Conservation (phyloP, 305 asterid genomes). For the Andrographis paniculata region DNA sequence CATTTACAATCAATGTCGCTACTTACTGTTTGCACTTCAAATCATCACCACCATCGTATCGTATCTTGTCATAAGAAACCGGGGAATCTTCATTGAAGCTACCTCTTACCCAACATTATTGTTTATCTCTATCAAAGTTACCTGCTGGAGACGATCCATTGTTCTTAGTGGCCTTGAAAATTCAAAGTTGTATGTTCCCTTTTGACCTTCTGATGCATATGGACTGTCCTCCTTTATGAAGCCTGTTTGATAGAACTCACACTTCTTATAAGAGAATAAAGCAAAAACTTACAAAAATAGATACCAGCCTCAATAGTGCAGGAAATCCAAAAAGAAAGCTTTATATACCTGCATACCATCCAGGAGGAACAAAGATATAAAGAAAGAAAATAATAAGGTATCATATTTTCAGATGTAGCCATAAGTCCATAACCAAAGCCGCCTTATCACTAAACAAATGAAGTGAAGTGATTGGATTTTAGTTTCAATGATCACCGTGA, state of each 20-base stretch:
- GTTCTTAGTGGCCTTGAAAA: constrained; percentile 59
- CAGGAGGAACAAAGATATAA: neutral
- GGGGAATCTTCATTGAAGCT: too few relatives aligned
- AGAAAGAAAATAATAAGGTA: neutral
- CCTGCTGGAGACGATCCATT: constrained; percentile 55
- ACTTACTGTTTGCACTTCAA: too few relatives aligned
- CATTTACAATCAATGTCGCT: too few relatives aligned
- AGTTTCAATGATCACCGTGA: neutral
- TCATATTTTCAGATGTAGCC: too few relatives aligned
- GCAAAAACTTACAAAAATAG: neutral
- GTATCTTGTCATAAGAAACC: too few relatives aligned
- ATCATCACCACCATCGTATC: too few relatives aligned
- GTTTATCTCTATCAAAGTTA: constrained; percentile 6
- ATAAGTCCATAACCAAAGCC: too few relatives aligned
- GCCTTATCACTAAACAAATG: neutral
- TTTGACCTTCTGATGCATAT: constrained; percentile 31
- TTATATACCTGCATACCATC: too few relatives aligned
- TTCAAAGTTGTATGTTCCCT: constrained; percentile 47
- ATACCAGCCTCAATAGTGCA: neutral
- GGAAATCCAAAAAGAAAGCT: neutral
- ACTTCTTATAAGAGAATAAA: constrained; percentile 10
- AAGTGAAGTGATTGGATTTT: neutral
- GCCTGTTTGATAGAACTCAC: constrained; percentile 32
- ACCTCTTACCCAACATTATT: too few relatives aligned
- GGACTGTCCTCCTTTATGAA: constrained; percentile 51